Evolutionary conservation across 2,329 filamentous ascomycete species (phyloP).

Genomic region (Thielaviopsis cerberus): DNA sequence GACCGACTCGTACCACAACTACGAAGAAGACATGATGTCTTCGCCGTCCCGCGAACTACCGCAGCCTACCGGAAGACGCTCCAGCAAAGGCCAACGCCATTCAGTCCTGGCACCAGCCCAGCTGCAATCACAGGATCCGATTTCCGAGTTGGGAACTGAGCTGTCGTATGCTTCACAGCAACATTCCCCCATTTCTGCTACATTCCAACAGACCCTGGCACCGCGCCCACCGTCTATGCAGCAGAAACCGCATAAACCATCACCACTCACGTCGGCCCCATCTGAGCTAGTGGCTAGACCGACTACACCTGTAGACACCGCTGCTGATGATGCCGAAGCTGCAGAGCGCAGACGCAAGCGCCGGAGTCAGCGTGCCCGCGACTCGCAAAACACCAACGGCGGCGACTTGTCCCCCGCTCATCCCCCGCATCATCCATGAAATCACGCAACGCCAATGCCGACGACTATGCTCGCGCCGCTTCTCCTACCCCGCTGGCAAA

Average conservation of each 20-base stretch:
- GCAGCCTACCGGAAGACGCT: not conserved
- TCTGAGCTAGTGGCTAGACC: not conserved
- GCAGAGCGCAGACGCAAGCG: conserved; percentile 8
- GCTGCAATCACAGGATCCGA: not conserved
- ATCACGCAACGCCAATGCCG: not conserved
- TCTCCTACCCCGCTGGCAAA: conserved; percentile 7
- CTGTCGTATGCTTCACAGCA: conserved; percentile 1
- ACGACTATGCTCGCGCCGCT: conserved; percentile 1
- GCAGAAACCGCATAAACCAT: not conserved
- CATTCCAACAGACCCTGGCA: conserved; percentile 9
- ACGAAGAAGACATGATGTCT: not conserved
- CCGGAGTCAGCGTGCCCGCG: conserved; percentile 7
- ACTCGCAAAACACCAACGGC: conserved; percentile 2
- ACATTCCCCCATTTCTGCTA: conserved; percentile 8
- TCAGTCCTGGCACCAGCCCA: not conserved
- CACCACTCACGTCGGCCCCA: not conserved
- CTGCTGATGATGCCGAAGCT: conserved; percentile 10
- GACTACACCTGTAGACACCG: conserved; percentile 3
- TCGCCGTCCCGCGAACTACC: not conserved
- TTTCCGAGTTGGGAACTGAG: conserved; percentile 3
- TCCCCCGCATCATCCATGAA: conserved; percentile 8
- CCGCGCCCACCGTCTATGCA: conserved; percentile 8
- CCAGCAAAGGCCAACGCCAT: not conserved
- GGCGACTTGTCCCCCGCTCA: conserved; percentile 11
- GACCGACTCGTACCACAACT: conserved; percentile 8